Evolutionary conservation across 768 basidiomycete genomes (phyloP), one percentile per base, ranked within the genome.

Genomic region (Chalciporus piperatus): DNA sequence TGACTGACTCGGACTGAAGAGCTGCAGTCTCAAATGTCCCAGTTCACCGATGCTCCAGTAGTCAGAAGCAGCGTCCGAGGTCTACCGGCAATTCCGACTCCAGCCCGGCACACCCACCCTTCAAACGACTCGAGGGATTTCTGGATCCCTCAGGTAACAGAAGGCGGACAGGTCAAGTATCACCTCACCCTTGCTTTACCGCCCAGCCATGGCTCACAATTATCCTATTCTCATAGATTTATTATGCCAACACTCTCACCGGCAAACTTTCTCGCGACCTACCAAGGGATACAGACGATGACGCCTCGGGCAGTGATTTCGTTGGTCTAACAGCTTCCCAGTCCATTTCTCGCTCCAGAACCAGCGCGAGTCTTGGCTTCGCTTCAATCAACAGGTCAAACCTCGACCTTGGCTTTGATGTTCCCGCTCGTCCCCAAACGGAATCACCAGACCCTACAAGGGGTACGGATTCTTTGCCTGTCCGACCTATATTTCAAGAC

Each of bases 141-240:
- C 66, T 98, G 95, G 95, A 84, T 94, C 58, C 95, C 95, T 10
- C 82, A 86, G 61, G 82, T 96, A 44, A 85, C 89, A 2, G 68
- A 77, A 13, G 81, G 87, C 56, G 90, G 92, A 53, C 89, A 90
- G 81, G 92, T 93, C 60, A 57, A 75, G 68, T 51, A 30, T 27
- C 45, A 17, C 50, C 48, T 53, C 51, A 37, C 4, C 28, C 20
- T 19, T 16, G 22, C 10, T n/a, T n/a, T n/a, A 39, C 9, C 27
- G 45, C 59, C 22, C 30, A 33, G 27, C 14, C 10, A 27, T 44
- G 45, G 41, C n/a, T n/a, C 19, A 22, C 9, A 27, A 19, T 28
- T 28, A 23, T 20, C 27, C 33, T 48, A 22, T 27, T 27, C 27
- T 6, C 27, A 6, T 27, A 97, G 94, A 92, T 98, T 63, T 95